phyloP scores from a whole-genome alignment of 768 basidiomycete species.

The Rhizopogon salebrosus region DNA sequence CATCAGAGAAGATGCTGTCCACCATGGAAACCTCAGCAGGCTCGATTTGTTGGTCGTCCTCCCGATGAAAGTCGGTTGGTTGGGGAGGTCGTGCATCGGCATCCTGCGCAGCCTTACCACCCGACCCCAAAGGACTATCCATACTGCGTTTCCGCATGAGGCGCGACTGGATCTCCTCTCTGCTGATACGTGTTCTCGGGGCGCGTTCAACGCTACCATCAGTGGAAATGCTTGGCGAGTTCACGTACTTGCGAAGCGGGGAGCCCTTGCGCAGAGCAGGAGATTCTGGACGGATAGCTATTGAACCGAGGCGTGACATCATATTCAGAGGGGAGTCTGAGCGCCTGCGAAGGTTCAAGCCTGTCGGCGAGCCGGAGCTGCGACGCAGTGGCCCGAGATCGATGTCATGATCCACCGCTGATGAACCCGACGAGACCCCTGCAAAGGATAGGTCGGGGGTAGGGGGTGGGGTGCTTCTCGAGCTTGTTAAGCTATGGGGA shows the following conservation, averaged over 20 bases:
- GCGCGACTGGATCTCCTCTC: conserved; percentile 48
- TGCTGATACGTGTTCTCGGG: conserved; percentile 42
- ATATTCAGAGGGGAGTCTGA: conserved; percentile 20
- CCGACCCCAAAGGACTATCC: conserved; percentile 34
- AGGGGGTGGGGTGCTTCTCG: conserved; percentile 23
- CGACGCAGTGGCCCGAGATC: conserved; percentile 6
- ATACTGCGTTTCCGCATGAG: conserved; percentile 39
- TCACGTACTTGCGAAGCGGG: conserved; percentile 12
- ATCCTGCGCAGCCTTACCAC: conserved; percentile 1
- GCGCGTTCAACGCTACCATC: conserved; percentile 8
- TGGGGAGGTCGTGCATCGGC: not conserved
- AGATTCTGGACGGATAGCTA: conserved; percentile 14
- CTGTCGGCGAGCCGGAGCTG: conserved; percentile 15
- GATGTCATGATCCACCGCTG: conserved; percentile 4
- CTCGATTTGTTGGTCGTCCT: not conserved
- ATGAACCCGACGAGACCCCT: conserved; percentile 11
- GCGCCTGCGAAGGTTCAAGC: conserved; percentile 11
- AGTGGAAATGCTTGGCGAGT: not conserved
- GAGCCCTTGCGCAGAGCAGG: conserved; percentile 21
- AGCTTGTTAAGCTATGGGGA: conserved; percentile 16
- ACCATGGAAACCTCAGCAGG: not conserved
- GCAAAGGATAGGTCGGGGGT: conserved; percentile 16
- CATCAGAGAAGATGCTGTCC: conserved; percentile 9
- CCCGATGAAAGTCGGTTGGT: not conserved
- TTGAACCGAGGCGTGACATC: conserved; percentile 13